Base-by-base conservation (phyloP, 441 rosid species). In the Pelargonium cotyledonis region DNA sequence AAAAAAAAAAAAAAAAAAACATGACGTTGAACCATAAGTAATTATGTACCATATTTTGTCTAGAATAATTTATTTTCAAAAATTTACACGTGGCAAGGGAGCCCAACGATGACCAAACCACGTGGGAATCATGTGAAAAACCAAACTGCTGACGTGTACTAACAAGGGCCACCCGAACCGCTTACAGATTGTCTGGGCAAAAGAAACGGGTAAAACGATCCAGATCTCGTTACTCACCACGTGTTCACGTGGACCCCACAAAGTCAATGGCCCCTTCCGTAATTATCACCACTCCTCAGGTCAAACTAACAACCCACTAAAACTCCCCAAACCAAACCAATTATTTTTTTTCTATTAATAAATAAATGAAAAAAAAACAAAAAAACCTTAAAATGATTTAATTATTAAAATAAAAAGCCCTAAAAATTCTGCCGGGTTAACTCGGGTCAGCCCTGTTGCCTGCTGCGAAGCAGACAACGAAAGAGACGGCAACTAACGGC, bases 401-500 rank as follows among this genome's bases (percentile, higher is more conserved):
- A 31, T 31, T 31, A 2, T 31, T 31, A 23, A 23, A 23, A 23
- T 31, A 31, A 31, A 31, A 31, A 26, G 35, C 57, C 65, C 83
- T 80, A 58, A 68, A 80, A 79, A 77, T 82, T 80, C 78, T 80
- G 88, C 84, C 83, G 83, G 84, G 78, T 79, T 86, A 81, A 78
- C 75, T 80, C 77, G 75, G 75, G 85, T 90, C 81, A 87, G 26
- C 83, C 73, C 70, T 81, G 86, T 85, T 87, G 88, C 89, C 85
- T 85, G 89, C 83, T 78, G 71, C 80, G 81, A 82, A 88, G 83
- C 88, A 85, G 81, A 85, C 92, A 84, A 80, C 67, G 72, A 82
- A 69, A 77, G 73, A 76, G 86, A 84, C 90, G 86, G 84, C 79
- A 70, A 68, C 23, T 71, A 80, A 85, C 86, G 85, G 80, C 83